Conservation (phyloP, 345 rosid genomes). For the Populus alba region DNA sequence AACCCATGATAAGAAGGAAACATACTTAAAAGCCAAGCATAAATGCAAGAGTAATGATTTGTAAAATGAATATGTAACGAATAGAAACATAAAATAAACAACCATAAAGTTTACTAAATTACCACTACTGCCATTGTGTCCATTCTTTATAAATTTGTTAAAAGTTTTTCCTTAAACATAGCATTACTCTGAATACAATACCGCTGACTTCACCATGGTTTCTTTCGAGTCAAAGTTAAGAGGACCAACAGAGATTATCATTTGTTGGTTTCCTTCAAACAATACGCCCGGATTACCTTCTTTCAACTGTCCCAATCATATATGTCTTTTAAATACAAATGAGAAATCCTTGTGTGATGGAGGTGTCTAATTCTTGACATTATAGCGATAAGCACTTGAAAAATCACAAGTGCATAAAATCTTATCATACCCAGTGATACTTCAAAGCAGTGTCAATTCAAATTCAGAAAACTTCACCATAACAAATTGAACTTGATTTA, state of each 20-base stretch:
- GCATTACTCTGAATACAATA: too few relatives aligned
- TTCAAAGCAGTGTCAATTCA: constrained; percentile 4
- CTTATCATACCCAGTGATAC: neutral
- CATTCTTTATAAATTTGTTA: too few relatives aligned
- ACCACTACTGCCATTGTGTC: too few relatives aligned
- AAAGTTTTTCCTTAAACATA: too few relatives aligned
- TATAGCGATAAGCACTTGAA: neutral
- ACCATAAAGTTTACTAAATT: too few relatives aligned
- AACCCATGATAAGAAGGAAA: neutral
- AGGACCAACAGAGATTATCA: neutral
- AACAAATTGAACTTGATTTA: constrained; percentile 1
- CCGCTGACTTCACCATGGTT: neutral
- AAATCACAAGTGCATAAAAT: neutral
- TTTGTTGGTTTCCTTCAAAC: neutral
- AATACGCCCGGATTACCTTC: neutral
- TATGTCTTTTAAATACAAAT: neutral
- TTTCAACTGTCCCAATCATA: neutral
- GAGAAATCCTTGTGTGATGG: constrained; percentile 1
- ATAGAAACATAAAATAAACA: too few relatives aligned
- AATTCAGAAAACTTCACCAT: neutral
- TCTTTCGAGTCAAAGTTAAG: neutral
- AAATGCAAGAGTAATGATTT: neutral
- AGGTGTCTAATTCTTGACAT: neutral
- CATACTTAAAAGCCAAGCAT: neutral
- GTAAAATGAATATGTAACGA: too few relatives aligned